A percentile compares a stretch with the other conserved stretches of the same genome.
phyloP scores from a whole-genome alignment of 345 rosid species.

The Melaleuca quinquenervia region DNA sequence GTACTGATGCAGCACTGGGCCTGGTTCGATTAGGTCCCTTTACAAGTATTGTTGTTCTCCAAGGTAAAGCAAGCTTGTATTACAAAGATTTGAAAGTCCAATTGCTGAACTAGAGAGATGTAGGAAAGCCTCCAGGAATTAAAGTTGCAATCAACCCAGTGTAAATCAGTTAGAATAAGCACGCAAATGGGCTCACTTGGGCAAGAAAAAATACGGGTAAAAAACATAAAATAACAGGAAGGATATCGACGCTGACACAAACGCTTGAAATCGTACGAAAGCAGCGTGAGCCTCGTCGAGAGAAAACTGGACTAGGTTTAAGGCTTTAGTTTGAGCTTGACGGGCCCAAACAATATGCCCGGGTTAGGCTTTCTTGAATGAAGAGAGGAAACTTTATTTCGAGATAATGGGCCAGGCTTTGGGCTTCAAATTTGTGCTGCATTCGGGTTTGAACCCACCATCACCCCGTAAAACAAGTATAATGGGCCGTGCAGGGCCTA shows the following conservation, averaged over 20 bases:
- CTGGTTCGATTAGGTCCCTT: too few relatives aligned
- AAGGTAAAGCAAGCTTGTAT: too few relatives aligned
- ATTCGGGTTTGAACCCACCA: fast-evolving
- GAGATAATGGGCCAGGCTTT: not conserved
- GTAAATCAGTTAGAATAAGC: not conserved
- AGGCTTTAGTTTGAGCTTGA: not conserved
- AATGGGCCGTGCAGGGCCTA: too few relatives aligned
- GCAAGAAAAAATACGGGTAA: not conserved
- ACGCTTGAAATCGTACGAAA: not conserved
- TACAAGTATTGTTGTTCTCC: too few relatives aligned
- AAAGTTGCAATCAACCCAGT: not conserved
- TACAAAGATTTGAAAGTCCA: too few relatives aligned
- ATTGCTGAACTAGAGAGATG: not conserved
- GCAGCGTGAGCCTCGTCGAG: not conserved
- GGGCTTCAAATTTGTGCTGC: not conserved
- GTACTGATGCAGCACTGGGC: not conserved
- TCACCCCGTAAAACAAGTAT: too few relatives aligned
- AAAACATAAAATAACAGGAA: not conserved
- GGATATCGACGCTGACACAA: not conserved
- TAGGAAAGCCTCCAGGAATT: not conserved
- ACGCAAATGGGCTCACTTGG: not conserved
- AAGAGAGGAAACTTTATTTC: fast-evolving
- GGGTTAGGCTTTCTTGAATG: not conserved
- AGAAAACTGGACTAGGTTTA: too few relatives aligned
- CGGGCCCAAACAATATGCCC: not conserved